Conservation (phyloP, 2,329 filamentous ascomycete species). For the Aspergillus calidoustus region DNA sequence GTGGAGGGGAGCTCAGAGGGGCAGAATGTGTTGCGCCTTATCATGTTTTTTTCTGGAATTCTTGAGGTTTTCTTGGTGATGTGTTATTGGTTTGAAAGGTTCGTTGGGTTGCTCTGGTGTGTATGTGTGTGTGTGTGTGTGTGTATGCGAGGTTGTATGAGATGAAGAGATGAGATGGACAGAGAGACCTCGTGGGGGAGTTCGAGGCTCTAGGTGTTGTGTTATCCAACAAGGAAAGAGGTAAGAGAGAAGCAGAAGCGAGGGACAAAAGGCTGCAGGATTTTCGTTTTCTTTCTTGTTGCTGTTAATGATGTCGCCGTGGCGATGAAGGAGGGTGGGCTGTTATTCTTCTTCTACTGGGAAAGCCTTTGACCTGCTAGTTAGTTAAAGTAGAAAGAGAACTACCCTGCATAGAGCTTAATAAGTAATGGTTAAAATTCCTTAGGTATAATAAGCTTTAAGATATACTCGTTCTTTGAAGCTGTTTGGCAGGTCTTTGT, state of each 20-base stretch:
- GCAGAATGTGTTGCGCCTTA: constrained; percentile 25
- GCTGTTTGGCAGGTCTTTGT: constrained; percentile 8
- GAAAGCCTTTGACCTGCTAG: background rate
- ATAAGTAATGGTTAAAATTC: background rate
- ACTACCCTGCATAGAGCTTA: background rate
- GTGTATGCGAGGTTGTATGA: constrained; percentile 1
- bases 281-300: background rate
- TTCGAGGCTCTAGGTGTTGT: background rate
- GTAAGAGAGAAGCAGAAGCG: constrained; percentile 3
- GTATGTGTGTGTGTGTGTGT: background rate
- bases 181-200: background rate
- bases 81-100: background rate
- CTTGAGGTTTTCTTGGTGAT: background rate
- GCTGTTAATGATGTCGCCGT: constrained; percentile 7
- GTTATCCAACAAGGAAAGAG: constrained; percentile 3
- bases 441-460: background rate
- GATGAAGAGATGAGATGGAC: constrained; percentile 1
- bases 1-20: constrained; percentile 21
- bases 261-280: background rate
- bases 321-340: constrained; percentile 2
- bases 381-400: background rate
- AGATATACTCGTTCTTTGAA: background rate
- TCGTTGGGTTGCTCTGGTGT: background rate
- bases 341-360: background rate
- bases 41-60: constrained; percentile 15